Conservation (phyloP, 768 basidiomycete species). For the Lyophyllum semitale region DNA sequence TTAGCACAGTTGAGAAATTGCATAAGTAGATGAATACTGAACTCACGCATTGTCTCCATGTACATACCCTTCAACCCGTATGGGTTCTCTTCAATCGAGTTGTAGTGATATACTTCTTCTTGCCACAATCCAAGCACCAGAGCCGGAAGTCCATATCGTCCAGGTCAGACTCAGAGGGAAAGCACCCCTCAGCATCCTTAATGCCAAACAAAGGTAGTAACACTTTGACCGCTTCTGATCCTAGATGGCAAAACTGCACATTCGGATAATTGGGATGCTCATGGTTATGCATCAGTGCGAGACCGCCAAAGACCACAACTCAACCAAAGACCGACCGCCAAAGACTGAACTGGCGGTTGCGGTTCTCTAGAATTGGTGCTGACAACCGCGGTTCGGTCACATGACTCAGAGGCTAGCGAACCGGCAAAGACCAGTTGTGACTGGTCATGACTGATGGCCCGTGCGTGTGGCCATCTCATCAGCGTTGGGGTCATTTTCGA, state of each 20-base stretch:
- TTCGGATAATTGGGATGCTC: background rate
- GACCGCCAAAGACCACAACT: no score
- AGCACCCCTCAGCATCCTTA: background rate
- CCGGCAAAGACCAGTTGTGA: no score
- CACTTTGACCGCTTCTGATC: background rate
- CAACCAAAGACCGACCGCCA: no score
- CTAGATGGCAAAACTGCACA: background rate
- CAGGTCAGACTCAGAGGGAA: constrained; percentile 6
- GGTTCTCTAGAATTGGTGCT: no score
- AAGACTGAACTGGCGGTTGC: no score
- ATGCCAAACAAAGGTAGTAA: background rate
- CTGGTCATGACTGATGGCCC: no score
- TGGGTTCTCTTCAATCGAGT: background rate
- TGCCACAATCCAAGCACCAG: constrained; percentile 1
- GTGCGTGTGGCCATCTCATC: no score
- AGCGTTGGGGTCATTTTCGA: no score
- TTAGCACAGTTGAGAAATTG: background rate
- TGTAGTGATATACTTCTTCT: background rate
- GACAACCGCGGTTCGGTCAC: no score
- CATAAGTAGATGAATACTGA: background rate
- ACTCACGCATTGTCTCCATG: background rate
- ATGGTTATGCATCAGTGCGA: background rate
- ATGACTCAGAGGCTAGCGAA: no score
- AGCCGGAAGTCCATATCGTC: constrained; percentile 1
- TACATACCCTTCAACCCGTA: background rate